Evolutionary conservation across 1,139 yeast genomes (phyloP).

Genomic region (Diutina pseudorugosa): DNA sequence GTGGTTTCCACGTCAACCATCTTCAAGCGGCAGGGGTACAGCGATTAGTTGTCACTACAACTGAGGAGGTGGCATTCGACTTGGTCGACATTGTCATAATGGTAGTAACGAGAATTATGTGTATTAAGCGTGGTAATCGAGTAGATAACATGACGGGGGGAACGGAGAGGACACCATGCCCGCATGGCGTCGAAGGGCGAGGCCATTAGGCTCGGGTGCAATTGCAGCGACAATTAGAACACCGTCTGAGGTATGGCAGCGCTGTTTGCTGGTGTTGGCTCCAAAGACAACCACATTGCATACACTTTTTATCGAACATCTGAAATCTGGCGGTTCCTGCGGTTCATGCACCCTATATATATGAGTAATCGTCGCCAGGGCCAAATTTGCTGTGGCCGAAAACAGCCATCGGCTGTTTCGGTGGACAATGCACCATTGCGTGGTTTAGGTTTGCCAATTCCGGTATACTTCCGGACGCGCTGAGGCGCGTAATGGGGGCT

Average conservation of each 20-base stretch:
- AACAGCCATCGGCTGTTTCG: background rate
- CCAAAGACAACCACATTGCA: conserved; percentile 2
- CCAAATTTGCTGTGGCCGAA: background rate
- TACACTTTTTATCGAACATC: conserved; percentile 2
- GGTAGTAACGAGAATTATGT: background rate
- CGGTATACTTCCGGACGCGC: background rate
- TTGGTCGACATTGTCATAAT: too few relatives aligned
- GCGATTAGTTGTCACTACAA: background rate
- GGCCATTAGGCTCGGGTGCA: background rate
- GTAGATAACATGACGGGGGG: background rate
- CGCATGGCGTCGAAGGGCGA: background rate
- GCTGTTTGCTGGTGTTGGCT: background rate
- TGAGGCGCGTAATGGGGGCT: background rate
- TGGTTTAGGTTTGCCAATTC: background rate
- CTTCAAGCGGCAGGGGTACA: background rate
- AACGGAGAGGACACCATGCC: background rate
- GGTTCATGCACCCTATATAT: background rate
- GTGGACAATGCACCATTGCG: background rate
- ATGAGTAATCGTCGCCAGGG: background rate
- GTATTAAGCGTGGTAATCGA: background rate
- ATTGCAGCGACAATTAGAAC: conserved; percentile 1
- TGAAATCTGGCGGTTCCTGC: background rate
- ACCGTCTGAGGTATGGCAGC: conserved; percentile 1
- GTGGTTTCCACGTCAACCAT: background rate
- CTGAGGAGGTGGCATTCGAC: too few relatives aligned